Percentiles rank a stretch among this genome's conserved stretches.
These are phyloP conservation scores for Myxozyma mucilagina DNA, from an alignment of 805 yeast genomes.

Conservation along the genomic window DNA sequence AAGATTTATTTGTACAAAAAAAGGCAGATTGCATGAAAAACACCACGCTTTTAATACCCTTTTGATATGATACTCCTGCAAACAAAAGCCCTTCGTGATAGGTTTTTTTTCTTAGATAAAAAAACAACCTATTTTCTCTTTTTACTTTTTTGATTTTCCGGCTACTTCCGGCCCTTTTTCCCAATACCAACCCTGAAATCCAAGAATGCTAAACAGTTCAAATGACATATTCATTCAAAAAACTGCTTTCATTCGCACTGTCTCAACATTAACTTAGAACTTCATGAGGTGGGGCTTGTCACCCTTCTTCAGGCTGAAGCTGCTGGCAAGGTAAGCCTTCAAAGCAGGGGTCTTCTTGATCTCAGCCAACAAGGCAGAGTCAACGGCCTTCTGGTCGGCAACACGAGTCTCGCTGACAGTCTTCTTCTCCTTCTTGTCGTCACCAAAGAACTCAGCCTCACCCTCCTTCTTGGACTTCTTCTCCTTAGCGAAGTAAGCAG, in stretches of 20 bases:
- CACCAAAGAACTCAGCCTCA: slow-evolving; percentile 91
- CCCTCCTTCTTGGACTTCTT: slow-evolving; percentile 77
- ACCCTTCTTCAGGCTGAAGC: slow-evolving; percentile 96
- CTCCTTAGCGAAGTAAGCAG: slow-evolving; percentile 95
- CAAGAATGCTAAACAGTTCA: not conserved
- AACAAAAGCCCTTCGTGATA: slow-evolving; percentile 9
- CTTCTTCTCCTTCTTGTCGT: slow-evolving; percentile 67
- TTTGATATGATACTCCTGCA: slow-evolving; percentile 16
- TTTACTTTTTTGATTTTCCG: slow-evolving; percentile 1
- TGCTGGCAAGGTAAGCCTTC: slow-evolving; percentile 92
- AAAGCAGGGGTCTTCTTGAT: slow-evolving; percentile 96
- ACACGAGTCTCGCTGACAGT: slow-evolving; percentile 90
- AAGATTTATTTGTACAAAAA: slow-evolving; percentile 11
- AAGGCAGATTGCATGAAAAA: slow-evolving; percentile 2
- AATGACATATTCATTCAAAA: not conserved
- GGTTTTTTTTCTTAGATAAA: not conserved
- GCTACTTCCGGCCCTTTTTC: slow-evolving; percentile 5
- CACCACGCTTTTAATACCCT: not conserved
- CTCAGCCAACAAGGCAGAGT: slow-evolving; percentile 86
- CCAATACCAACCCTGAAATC: not conserved
- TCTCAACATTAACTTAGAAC: slow-evolving; percentile 54
- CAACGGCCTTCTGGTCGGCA: slow-evolving; percentile 95
- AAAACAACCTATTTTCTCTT: not conserved
- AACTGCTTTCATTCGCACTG: not conserved
- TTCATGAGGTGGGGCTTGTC: slow-evolving; percentile 97